A percentile compares a stretch with the other conserved stretches of the same genome.
These are phyloP conservation scores for Xanthoconium purpureum DNA, from an alignment of 768 basidiomycete species.

Conservation along the genomic window DNA sequence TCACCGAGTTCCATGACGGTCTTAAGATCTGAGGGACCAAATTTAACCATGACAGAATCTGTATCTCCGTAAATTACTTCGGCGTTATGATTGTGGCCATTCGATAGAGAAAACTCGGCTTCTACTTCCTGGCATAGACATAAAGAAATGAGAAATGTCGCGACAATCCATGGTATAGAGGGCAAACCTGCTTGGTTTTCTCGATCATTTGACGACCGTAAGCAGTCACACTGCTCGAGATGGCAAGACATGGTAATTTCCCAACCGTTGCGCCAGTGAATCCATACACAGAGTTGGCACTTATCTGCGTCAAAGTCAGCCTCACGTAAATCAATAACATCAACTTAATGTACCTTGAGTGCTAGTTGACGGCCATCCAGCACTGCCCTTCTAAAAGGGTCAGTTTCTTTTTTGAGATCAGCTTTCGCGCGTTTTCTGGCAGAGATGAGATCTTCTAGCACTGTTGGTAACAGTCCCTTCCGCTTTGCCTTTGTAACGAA, in stretches of 20 bases:
- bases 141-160: background rate
- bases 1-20: constrained; percentile 88
- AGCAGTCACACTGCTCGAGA: constrained; percentile 92
- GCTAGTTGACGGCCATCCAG: constrained; percentile 96
- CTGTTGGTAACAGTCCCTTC: constrained; percentile 87
- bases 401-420: constrained; percentile 94
- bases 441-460: constrained; percentile 89
- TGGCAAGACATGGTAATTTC: constrained; percentile 91
- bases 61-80: constrained; percentile 98
- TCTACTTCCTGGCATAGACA: constrained; percentile 68
- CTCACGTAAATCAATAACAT: background rate
- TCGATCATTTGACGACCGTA: constrained; percentile 99
- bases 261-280: constrained; percentile 98
- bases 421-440: constrained; percentile 94
- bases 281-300: constrained; percentile 98
- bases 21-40: constrained; percentile 84
- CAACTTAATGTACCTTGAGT: constrained; percentile 61
- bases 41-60: constrained; percentile 98
- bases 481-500: constrained; percentile 72
- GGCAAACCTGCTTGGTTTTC: constrained; percentile 77
- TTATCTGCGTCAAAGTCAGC: constrained; percentile 62
- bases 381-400: constrained; percentile 96
- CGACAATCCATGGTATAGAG: background rate
- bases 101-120: constrained; percentile 76
- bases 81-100: constrained; percentile 84